Base-by-base conservation (phyloP, 495 filamentous ascomycete genomes). In the Neurospora hispaniola region DNA sequence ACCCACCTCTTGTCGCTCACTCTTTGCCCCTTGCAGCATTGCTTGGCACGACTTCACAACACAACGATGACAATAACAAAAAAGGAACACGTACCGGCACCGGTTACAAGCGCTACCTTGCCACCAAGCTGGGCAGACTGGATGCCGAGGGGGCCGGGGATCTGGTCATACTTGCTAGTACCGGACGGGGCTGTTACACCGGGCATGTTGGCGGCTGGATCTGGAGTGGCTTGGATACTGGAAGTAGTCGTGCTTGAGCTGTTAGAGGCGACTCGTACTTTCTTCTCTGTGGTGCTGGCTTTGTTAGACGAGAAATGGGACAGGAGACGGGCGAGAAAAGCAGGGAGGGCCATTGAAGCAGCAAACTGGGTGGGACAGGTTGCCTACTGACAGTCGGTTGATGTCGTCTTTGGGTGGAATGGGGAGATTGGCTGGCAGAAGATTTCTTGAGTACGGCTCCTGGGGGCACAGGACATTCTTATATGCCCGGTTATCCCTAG, bases 21-120 rank as follows among this genome's bases (percentile, higher is more conserved):
- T 12, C 20, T 31, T 38, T 12, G 2, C 54, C 54, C 54, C 54
- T 66, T 66, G 54, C 54, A 66, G 27, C 54, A 35, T 9, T 16
- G 6, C 27, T 66, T 35, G 54, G 54, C 54, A 38, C 54, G 14
- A 18, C 12, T 20, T n/a, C 23, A 38, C 27, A 40, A 71, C 39
- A 70, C 62, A 72, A 75, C 62, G 70, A 75, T 54, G 42, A 31
- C 73, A 20, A 46, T 27, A 70, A 42, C 40, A 71, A 59, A 69
- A 69, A 68, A 75, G 20, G 6, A 44, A 66, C 11, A 82, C 79
- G 7, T 81, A 85, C 83, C 83, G 72, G 83, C 81, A 27, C 83
- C 83, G 2, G 83, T 86, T 2, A 86, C 83, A 5, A 86, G 79
- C 23, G 84, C 85, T 40, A 86, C 84, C 80, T 87, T 87, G 74